Conservation (phyloP, 148 eudicot genomes). For the Cornus suecica region DNA sequence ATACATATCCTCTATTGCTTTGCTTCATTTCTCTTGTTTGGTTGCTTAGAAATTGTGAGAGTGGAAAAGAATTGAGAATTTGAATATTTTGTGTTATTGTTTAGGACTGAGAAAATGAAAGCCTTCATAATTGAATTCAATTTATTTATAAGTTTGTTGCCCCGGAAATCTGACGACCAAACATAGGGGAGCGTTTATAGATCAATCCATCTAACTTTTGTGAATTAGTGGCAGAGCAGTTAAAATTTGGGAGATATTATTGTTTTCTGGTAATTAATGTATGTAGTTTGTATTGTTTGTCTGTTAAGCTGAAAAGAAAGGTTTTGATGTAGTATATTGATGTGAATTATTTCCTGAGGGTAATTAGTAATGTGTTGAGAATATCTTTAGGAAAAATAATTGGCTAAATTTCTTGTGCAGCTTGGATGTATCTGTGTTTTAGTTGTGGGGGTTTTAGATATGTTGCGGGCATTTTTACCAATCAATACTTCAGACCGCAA, state of each 20-base stretch:
- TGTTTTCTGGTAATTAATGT: background rate
- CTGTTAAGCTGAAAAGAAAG: background rate
- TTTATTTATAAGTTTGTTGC: background rate
- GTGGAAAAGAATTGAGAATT: too few relatives aligned
- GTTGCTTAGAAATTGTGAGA: background rate
- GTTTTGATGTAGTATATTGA: background rate
- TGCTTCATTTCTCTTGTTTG: background rate
- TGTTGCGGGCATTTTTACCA: background rate
- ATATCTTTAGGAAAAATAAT: background rate
- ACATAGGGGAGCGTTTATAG: too few relatives aligned
- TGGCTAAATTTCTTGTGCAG: background rate
- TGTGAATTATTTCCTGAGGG: background rate
- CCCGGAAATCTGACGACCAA: background rate
- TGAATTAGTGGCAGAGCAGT: background rate
- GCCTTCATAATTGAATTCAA: too few relatives aligned
- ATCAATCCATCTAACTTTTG: too few relatives aligned
- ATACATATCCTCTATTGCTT: too few relatives aligned
- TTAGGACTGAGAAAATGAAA: too few relatives aligned
- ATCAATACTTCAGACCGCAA: background rate
- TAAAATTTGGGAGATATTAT: background rate
- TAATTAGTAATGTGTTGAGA: background rate
- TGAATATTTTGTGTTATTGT: too few relatives aligned
- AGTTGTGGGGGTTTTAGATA: too few relatives aligned
- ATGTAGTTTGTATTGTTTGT: background rate
- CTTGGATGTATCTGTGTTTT: too few relatives aligned